These are phyloP conservation scores for Calamus simplicifolius DNA, from an alignment of 176 grass and related monocot species.

Conservation along the genomic window DNA sequence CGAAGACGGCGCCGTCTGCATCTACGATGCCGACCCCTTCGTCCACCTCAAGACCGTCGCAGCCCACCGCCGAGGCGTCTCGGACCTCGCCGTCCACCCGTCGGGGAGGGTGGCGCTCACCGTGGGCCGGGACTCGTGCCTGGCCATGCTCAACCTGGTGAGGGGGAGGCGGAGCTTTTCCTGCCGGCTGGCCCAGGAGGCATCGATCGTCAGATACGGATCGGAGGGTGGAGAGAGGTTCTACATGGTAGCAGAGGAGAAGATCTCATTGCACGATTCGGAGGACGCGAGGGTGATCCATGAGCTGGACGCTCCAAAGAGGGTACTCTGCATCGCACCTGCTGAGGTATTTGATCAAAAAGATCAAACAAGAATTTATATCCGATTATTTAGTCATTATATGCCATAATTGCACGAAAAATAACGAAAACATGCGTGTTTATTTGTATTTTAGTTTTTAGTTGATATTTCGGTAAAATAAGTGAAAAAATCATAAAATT, in stretches of 20 bases:
- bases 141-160: conserved; percentile 77
- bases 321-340: conserved; percentile 46
- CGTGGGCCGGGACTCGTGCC: conserved; percentile 38
- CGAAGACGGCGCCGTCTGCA: conserved; percentile 62
- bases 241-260: conserved; percentile 42
- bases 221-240: conserved; percentile 35
- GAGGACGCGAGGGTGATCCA: conserved; percentile 74
- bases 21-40: conserved; percentile 80
- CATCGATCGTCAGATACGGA: conserved; percentile 36
- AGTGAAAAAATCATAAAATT: no score
- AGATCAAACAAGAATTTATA: background rate
- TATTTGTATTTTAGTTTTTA: no score
- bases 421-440: no score
- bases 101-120: conserved; percentile 62
- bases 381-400: background rate
- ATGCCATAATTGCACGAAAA: background rate
- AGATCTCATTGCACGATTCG: conserved; percentile 57
- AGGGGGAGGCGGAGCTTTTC: conserved; percentile 58
- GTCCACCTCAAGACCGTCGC: conserved; percentile 48
- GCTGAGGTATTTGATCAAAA: conserved; percentile 46
- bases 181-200: conserved; percentile 55
- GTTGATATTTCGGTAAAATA: no score
- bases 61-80: conserved; percentile 26
- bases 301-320: conserved; percentile 45
- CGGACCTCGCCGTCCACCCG: conserved; percentile 58